Base-by-base conservation (phyloP, 306 rosid species). In the Gillenia trifoliata region DNA sequence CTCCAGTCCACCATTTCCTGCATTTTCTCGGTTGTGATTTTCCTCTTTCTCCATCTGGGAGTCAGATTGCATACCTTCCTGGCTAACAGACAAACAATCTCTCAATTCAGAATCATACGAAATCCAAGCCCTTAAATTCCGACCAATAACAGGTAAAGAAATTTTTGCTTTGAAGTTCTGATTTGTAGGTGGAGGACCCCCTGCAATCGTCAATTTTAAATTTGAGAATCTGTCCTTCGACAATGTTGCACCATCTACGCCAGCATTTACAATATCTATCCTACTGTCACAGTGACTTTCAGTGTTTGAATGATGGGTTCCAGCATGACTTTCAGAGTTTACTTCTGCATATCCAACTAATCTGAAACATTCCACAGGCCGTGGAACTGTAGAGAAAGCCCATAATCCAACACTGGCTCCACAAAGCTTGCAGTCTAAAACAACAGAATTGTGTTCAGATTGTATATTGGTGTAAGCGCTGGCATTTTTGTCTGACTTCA, bases 391-490 rank as follows among this genome's bases (percentile, higher is more conserved):
- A 72, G 81, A 69, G 83, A 94, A 94, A 67, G 93, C 82, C 99
- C 99, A 94, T 73, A 94, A 87, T 71, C 99, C 99, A 71, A 90
- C 89, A 71, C 89, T 86, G 20, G 99, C 99, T 68, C 99, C 99
- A 81, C 98, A 94, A 29, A 90, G 88, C 76, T 79, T 75, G 83
- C 99, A 94, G 83, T 92, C 96, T 70, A 94, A 83, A 74, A 90
- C 97, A 69, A 79, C 88, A 79, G 98, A 94, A 84, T 71, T 83
- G 79, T 88, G 89, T 82, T 86, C 88, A 61, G 84, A 47, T 66
- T 88, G 96, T 74, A 78, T 77, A 75, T 60, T 83, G 71, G 33
- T 59, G 74, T 77, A 83, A 76, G 70, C 54, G 62, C 78, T 81
- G 70, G 78, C 63, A 72, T 34, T 86, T 79, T 80, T 84, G 67